Conservation (phyloP, 106 monocot species). For the Dioscorea zingiberensis region DNA sequence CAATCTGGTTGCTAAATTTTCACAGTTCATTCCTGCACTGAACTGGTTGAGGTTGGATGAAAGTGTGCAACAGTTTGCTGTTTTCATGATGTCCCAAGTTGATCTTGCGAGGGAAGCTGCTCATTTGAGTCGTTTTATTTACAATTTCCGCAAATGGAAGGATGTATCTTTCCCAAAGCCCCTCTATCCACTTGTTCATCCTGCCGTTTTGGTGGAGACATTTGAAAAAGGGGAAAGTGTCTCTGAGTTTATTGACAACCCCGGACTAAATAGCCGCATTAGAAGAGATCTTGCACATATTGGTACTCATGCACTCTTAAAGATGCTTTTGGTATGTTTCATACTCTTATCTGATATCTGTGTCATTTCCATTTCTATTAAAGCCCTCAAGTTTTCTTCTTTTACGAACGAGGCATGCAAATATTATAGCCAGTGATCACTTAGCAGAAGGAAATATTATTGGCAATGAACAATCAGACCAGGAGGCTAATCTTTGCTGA, state of each 20-base stretch:
- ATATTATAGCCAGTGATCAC: no score
- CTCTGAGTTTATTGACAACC: constrained; percentile 64
- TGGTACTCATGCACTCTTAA: constrained; percentile 79
- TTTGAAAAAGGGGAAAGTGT: constrained; percentile 84
- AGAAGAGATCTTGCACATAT: constrained; percentile 74
- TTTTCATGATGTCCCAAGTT: constrained; percentile 96
- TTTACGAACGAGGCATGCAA: no score
- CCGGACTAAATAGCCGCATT: constrained; percentile 46
- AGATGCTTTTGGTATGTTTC: constrained; percentile 70
- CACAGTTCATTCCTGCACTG: constrained; percentile 57
- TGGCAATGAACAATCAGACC: no score
- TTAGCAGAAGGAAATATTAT: no score
- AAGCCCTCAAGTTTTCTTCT: no score
- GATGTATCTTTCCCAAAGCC: constrained; percentile 88
- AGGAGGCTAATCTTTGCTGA: no score
- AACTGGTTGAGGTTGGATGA: constrained; percentile 92
- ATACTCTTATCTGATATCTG: no score
- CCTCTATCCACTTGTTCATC: constrained; percentile 86
- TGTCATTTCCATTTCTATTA: no score
- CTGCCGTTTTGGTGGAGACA: constrained; percentile 87
- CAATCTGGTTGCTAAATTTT: constrained; percentile 67
- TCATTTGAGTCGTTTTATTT: constrained; percentile 80
- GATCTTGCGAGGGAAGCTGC: constrained; percentile 91
- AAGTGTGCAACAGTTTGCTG: constrained; percentile 83
- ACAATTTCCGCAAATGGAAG: constrained; percentile 82